These are phyloP conservation scores for Wickerhamiella cacticola DNA, from an alignment of 805 yeast species.

Conservation along the genomic window DNA sequence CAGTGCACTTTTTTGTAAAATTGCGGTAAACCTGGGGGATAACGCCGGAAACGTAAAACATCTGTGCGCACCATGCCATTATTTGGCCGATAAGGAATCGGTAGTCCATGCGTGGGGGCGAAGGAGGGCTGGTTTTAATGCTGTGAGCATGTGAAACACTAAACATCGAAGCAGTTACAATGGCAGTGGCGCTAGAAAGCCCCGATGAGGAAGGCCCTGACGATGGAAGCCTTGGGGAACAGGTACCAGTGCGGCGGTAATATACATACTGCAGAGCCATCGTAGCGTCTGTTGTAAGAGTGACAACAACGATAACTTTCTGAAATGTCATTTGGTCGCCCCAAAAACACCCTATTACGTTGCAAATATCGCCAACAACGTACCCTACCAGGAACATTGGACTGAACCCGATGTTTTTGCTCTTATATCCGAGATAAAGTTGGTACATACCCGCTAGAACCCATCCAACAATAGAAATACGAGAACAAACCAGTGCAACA, in stretches of 20 bases:
- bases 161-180: slow-evolving; percentile 10
- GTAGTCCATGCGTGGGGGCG: slow-evolving; percentile 15
- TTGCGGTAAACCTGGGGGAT: slow-evolving; percentile 35
- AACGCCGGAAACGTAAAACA: slow-evolving; percentile 24
- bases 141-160: slow-evolving; percentile 7
- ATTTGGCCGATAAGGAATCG: slow-evolving; percentile 20
- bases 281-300: slow-evolving; percentile 21
- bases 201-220: neutral
- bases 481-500: slow-evolving; percentile 20
- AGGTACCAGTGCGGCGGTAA: slow-evolving; percentile 17
- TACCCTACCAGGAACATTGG: slow-evolving; percentile 24
- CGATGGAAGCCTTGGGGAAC: too few species aligned
- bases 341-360: slow-evolving; percentile 26
- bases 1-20: slow-evolving; percentile 33
- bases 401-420: slow-evolving; percentile 26
- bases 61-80: slow-evolving; percentile 22
- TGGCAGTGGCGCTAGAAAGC: too few species aligned
- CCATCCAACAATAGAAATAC: slow-evolving; percentile 25
- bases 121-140: neutral
- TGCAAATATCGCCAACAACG: slow-evolving; percentile 27
- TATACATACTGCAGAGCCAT: slow-evolving; percentile 23
- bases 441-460: slow-evolving; percentile 26
- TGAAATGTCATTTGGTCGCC: slow-evolving; percentile 27
- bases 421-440: slow-evolving; percentile 21
- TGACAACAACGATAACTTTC: slow-evolving; percentile 22